A percentile compares a stretch with the other conserved stretches of the same genome.
phyloP scores from a whole-genome alignment of 345 rosid genomes.

The Salix koriyanagi region DNA sequence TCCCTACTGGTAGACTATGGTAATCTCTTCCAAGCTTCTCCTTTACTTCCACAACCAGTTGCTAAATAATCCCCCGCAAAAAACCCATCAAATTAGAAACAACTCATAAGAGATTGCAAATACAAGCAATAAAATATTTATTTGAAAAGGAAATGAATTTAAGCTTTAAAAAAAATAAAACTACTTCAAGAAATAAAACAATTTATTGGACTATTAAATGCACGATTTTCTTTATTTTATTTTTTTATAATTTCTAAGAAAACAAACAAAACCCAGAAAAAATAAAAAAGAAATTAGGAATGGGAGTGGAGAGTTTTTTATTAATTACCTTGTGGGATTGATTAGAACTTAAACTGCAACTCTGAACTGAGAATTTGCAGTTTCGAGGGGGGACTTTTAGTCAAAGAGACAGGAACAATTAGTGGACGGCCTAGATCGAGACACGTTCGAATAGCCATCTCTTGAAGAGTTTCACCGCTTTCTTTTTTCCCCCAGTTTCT shows the following conservation, averaged over 20 bases:
- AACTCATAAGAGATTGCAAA: neutral
- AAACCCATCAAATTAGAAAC: neutral
- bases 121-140: neutral
- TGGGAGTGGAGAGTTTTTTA: neutral
- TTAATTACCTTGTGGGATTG: slow-evolving; percentile 44
- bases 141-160: neutral
- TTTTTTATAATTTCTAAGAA: slow-evolving; percentile 9
- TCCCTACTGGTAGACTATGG: slow-evolving; percentile 62
- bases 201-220: neutral
- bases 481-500: neutral
- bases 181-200: neutral
- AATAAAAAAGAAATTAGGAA: neutral
- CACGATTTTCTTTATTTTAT: neutral
- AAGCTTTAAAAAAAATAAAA: neutral
- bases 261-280: slow-evolving; percentile 13
- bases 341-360: slow-evolving; percentile 28
- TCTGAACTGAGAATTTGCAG: slow-evolving; percentile 44
- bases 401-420: slow-evolving; percentile 14
- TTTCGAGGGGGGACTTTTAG: slow-evolving; percentile 22
- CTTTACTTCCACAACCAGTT: slow-evolving; percentile 79
- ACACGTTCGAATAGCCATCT: slow-evolving; percentile 32
- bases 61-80: neutral
- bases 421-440: slow-evolving; percentile 21
- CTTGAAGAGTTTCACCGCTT: neutral
- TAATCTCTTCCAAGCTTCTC: slow-evolving; percentile 58